phyloP scores from a whole-genome alignment of 1,284 basidiomycete genomes.

The Pisolithus thermaeus region DNA sequence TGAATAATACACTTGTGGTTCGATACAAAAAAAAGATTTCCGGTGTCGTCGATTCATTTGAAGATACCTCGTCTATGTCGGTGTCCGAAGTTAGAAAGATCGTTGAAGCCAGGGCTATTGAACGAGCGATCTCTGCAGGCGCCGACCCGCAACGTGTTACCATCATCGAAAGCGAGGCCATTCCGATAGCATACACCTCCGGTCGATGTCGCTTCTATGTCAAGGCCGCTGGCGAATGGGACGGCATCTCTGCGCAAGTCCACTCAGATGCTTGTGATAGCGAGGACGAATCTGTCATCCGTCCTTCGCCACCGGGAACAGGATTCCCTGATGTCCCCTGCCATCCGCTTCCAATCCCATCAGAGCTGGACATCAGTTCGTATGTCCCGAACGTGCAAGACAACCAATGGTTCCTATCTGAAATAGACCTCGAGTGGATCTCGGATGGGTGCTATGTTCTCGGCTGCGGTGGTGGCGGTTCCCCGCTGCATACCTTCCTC shows the following conservation, averaged over 20 bases:
- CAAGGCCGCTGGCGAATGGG: constrained; percentile 48
- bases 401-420: constrained; percentile 36
- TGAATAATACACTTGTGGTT: neutral
- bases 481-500: constrained; percentile 42
- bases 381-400: constrained; percentile 31
- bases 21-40: constrained; percentile 27
- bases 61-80: constrained; percentile 35
- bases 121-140: constrained; percentile 41
- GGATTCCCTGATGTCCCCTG: neutral
- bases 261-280: constrained; percentile 11
- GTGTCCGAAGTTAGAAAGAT: constrained; percentile 39
- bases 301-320: neutral
- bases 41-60: constrained; percentile 35
- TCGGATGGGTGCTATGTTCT: constrained; percentile 49
- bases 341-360: neutral
- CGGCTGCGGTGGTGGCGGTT: constrained; percentile 51
- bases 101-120: constrained; percentile 32
- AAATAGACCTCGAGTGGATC: constrained; percentile 44
- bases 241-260: constrained; percentile 22
- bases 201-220: constrained; percentile 42
- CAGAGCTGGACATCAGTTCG: constrained; percentile 19
- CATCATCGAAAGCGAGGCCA: constrained; percentile 34
- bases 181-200: constrained; percentile 31
- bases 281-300: constrained; percentile 1
- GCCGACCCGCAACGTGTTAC: constrained; percentile 28